phyloP scores from a whole-genome alignment of 2,329 filamentous ascomycete genomes.

The Cryphonectria japonica region DNA sequence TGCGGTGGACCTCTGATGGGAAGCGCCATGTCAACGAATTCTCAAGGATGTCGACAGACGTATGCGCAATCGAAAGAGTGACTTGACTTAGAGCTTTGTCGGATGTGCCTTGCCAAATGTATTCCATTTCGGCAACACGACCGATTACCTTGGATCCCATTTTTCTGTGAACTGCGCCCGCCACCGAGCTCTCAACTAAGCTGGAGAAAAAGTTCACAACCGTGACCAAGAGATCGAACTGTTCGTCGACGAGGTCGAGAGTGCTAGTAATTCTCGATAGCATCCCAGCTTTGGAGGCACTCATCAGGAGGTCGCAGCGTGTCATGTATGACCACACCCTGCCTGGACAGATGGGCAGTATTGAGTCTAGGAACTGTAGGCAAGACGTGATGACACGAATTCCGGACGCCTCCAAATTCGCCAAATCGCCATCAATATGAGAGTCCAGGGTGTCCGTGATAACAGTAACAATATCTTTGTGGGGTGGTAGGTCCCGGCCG shows the following conservation, averaged over 20 bases:
- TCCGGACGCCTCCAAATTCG: constrained; percentile 63
- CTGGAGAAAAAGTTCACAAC: constrained; percentile 75
- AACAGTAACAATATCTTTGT: constrained; percentile 77
- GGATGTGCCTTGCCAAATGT: constrained; percentile 72
- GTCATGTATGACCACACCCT: constrained; percentile 89
- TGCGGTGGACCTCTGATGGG: constrained; percentile 66
- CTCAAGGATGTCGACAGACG: constrained; percentile 81
- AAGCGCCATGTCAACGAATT: constrained; percentile 88
- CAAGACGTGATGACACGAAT: constrained; percentile 72
- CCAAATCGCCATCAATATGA: constrained; percentile 60
- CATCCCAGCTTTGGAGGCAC: constrained; percentile 74
- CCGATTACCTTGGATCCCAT: constrained; percentile 53
- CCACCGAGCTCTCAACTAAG: constrained; percentile 75
- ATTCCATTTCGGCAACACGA: constrained; percentile 51
- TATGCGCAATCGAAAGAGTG: constrained; percentile 72
- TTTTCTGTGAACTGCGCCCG: constrained; percentile 69
- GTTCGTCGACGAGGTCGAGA: constrained; percentile 75
- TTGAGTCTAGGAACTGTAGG: constrained; percentile 75
- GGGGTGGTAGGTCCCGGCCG: constrained; percentile 58
- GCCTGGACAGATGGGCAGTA: constrained; percentile 75
- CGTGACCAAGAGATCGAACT: constrained; percentile 76
- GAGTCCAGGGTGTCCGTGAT: constrained; percentile 85
- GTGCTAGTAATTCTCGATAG: constrained; percentile 80
- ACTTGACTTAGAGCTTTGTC: constrained; percentile 77
- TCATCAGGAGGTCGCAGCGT: constrained; percentile 77